Base-by-base conservation (phyloP, 257 asterid species). In the Henckelia pumila region DNA sequence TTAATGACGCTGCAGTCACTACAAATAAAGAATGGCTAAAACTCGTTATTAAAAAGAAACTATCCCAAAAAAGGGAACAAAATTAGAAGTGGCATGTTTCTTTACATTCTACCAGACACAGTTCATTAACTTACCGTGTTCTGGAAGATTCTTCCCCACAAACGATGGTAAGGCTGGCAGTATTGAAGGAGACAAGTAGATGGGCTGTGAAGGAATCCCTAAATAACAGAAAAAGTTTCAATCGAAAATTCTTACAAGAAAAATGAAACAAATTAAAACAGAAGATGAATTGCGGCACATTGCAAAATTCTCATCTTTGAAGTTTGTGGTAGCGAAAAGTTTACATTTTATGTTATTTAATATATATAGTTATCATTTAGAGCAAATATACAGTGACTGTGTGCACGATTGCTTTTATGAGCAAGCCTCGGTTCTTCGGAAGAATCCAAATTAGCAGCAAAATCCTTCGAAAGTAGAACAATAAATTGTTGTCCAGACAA, bases 131-230 rank as follows among this genome's bases (percentile, higher is more conserved):
- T 69, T 85, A 86, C 96, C 96, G 77, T 86, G 83, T 67, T 81
- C 76, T 20, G 59, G 64, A 67, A 81, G 71, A 55, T 69, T 55
- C 71, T 71, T 76, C 72, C 80, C 75, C 14, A 79, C 69, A 69
- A 78, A 69, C 55, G 79, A 79, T 23, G 77, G 78, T 69, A 78
- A 75, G 52, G 74, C 73, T 63, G 81, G 90, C 71, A 72, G 69
- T 57, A 78, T 78, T 61, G 90, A 76, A 44, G 96, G 89, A 71
- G 92, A 80, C 73, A 88, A 68, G 78, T 74, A 81, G 70, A 84
- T 79, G 61, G 76, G 83, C 21, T 71, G 82, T 24, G 80, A 75
- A 49, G 78, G 72, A 74, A 80, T 68, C 71, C 96, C 93, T 91
- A 85, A 55, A 76, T 22, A 70, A 71, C n/a, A 22, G 33, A 57